Percentiles rank a stretch among this genome's conserved stretches.
phyloP scores from a whole-genome alignment of 352 stramenopile species.

The Pseudoperonospora humuli region DNA sequence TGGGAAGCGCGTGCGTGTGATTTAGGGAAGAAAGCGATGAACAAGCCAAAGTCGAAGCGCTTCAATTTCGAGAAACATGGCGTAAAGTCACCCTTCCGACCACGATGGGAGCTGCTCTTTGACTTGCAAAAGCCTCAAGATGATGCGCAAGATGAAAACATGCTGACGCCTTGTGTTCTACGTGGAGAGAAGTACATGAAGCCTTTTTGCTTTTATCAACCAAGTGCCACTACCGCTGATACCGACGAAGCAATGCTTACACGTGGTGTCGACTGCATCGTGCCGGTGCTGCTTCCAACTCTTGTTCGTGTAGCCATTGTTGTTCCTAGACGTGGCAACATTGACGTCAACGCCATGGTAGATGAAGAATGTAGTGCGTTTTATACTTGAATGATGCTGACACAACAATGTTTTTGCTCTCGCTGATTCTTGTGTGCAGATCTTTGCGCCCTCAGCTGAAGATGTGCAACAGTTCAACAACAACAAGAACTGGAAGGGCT shows the following conservation, averaged over 20 bases:
- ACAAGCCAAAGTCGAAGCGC: slow-evolving; percentile 66
- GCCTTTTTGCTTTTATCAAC: slow-evolving; percentile 52
- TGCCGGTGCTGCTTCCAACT: slow-evolving; percentile 58
- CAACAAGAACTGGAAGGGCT: slow-evolving; percentile 32
- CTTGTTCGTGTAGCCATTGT: slow-evolving; percentile 54
- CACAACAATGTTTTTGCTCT: not conserved
- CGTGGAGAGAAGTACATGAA: slow-evolving; percentile 58
- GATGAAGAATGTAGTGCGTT: not conserved
- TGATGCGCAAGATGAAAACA: slow-evolving; percentile 1
- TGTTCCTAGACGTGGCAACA: slow-evolving; percentile 45
- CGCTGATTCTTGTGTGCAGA: slow-evolving; percentile 19
- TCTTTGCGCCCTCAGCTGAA: slow-evolving; percentile 25
- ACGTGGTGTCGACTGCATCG: slow-evolving; percentile 5
- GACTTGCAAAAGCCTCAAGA: not conserved
- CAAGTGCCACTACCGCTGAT: not conserved
- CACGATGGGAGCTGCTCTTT: slow-evolving; percentile 52
- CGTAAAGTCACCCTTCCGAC: slow-evolving; percentile 51
- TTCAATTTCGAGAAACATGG: slow-evolving; percentile 53
- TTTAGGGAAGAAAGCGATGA: slow-evolving; percentile 20
- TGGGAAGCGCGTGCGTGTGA: slow-evolving; percentile 33
- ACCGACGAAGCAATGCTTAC: slow-evolving; percentile 1
- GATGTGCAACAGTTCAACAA: slow-evolving; percentile 20
- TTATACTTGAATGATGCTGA: not conserved
- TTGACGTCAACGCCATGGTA: slow-evolving; percentile 65
- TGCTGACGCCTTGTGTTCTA: slow-evolving; percentile 39